Base-by-base conservation (phyloP, 1,284 basidiomycete genomes). In the Neolentinus lepideus region DNA sequence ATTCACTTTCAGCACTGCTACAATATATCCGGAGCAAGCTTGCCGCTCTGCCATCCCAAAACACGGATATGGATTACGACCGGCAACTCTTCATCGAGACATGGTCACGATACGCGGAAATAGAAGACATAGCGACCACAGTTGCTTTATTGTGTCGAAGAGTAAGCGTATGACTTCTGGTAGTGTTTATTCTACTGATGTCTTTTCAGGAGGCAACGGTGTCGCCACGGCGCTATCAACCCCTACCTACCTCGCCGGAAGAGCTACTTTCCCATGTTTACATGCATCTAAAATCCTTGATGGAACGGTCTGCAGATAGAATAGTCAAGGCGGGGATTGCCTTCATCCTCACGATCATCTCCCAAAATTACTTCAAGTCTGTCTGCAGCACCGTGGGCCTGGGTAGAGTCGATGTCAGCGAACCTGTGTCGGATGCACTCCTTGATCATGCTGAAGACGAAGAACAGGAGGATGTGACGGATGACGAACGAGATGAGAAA, bases 371-470 rank as follows among this genome's bases (percentile, higher is more conserved):
- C 59, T 72, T 89, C 43, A 69, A 74, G 29, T 64, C 72, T 24
- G 64, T 90, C 0, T 80, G 80, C 38, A 69, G 66, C 24, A 79
- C 80, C 1, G 74, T 90, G 24, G 85, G 85, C 0, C 83, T 83
- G 54, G 74, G 75, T 19, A 35, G 9, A 8, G 24, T n/a, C 6
- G 47, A 6, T n/a, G 27, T 62, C 65, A 14, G 67, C 64, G 29
- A 63, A n/a, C 68, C 19, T 67, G 75, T 51, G 68, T 67, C 25
- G 58, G 72, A 50, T 8, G 6, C 16, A 11, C 22, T 26, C 12
- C 22, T 25, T 8, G 38, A 43, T n/a, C n/a, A 3, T 16, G 6
- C 38, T 21, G 38, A 43, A 4, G 38, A 43, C 6, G 38, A 43
- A n/a, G 38, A 43, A 6, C 4, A 21, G 16, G 12, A 16, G 38